Conservation (phyloP, 2,329 filamentous ascomycete species). For the Colletotrichum sp. region DNA sequence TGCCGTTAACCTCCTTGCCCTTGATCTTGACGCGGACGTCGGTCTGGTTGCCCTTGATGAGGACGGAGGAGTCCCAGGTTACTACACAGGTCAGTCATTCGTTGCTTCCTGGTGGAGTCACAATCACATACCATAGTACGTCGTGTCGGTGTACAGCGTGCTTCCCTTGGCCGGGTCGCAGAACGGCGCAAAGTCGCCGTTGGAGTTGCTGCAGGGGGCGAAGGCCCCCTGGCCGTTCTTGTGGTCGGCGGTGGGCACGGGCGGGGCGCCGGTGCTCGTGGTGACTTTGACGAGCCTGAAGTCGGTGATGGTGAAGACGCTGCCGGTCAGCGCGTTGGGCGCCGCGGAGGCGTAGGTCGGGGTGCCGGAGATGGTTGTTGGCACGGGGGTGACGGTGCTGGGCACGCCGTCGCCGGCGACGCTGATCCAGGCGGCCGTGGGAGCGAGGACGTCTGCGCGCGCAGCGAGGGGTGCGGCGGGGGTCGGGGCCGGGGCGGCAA, state of each 20-base stretch:
- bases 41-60: slow-evolving; percentile 46
- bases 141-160: slow-evolving; percentile 48
- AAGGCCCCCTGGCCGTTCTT: slow-evolving; percentile 53
- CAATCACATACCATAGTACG: slow-evolving; percentile 54
- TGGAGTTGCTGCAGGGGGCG: slow-evolving; percentile 51
- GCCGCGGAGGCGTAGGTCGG: slow-evolving; percentile 42
- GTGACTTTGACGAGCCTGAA: slow-evolving; percentile 39
- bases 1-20: slow-evolving; percentile 46
- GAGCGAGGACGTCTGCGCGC: slow-evolving; percentile 25
- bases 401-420: slow-evolving; percentile 53
- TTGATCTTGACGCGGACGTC: slow-evolving; percentile 32
- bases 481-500: slow-evolving; percentile 34
- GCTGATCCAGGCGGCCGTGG: slow-evolving; percentile 55
- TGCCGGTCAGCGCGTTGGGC: slow-evolving; percentile 53
- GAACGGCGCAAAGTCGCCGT: slow-evolving; percentile 55
- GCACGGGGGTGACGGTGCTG: slow-evolving; percentile 54
- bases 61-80: slow-evolving; percentile 61
- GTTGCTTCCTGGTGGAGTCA: not conserved
- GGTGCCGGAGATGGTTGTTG: slow-evolving; percentile 51
- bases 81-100: slow-evolving; percentile 41
- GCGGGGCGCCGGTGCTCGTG: slow-evolving; percentile 48
- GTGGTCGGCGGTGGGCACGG: slow-evolving; percentile 48
- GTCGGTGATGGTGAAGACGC: slow-evolving; percentile 41
- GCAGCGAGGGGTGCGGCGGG: slow-evolving; percentile 23
- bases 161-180: slow-evolving; percentile 52